These are phyloP conservation scores for Kickxella alabastrina DNA, from an alignment of 192 early-diverging fungal species.

Conservation along the genomic window DNA sequence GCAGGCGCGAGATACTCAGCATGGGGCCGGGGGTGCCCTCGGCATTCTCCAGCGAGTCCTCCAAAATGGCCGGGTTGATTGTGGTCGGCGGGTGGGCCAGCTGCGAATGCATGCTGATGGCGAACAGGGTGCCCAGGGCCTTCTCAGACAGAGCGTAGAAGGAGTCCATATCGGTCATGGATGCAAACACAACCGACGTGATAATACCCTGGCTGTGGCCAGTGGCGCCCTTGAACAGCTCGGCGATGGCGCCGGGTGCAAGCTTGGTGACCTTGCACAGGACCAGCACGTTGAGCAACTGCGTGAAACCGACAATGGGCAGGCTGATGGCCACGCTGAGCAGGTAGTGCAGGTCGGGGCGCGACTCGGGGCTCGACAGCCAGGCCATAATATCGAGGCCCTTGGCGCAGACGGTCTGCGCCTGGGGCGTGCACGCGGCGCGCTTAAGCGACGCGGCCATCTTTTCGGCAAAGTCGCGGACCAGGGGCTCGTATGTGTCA, in stretches of 20 bases:
- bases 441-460: conserved; percentile 67
- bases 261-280: conserved; percentile 65
- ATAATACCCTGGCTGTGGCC: conserved; percentile 95
- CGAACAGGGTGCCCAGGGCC: conserved; percentile 81
- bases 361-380: conserved; percentile 71
- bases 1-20: conserved; percentile 82
- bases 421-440: conserved; percentile 58
- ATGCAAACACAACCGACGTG: conserved; percentile 83
- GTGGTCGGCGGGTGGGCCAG: conserved; percentile 76
- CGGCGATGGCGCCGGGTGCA: conserved; percentile 57
- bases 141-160: conserved; percentile 81
- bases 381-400: conserved; percentile 82
- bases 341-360: conserved; percentile 76
- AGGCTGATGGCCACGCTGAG: conserved; percentile 76
- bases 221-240: conserved; percentile 67
- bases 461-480: conserved; percentile 70
- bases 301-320: conserved; percentile 87
- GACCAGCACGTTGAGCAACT: conserved; percentile 85
- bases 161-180: conserved; percentile 73
- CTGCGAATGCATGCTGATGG: conserved; percentile 84
- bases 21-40: conserved; percentile 92
- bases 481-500: conserved; percentile 74
- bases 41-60: conserved; percentile 82
- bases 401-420: conserved; percentile 67
- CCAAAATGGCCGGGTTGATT: conserved; percentile 79